Percentiles rank a stretch among this genome's conserved stretches.
Evolutionary conservation across 108 stramenopile genomes (phyloP).

Genomic region (Cyclotella sp.): DNA sequence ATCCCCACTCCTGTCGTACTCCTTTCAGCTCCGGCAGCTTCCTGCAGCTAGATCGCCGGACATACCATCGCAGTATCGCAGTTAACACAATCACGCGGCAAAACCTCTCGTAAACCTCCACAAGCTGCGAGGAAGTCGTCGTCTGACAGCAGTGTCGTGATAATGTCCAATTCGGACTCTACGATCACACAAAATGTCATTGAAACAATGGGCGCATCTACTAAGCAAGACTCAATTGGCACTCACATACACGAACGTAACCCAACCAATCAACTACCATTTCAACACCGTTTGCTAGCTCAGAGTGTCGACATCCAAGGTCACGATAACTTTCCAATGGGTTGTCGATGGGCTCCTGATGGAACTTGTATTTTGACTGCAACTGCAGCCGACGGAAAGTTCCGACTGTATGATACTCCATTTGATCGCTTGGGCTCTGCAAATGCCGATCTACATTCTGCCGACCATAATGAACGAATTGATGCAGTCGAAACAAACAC

Average conservation of each 20-base stretch:
- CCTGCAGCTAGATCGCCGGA: no score
- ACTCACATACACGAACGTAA: neutral
- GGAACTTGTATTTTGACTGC: conserved; percentile 76
- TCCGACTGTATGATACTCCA: conserved; percentile 79
- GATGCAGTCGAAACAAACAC: neutral
- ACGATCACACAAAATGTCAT: neutral
- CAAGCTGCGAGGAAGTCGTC: no score
- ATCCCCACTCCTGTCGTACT: no score
- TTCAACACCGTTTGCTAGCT: conserved; percentile 6
- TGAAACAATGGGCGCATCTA: neutral
- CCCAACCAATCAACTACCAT: neutral
- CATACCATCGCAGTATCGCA: no score
- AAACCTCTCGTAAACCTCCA: no score
- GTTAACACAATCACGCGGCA: no score
- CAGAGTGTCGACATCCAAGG: conserved; percentile 45
- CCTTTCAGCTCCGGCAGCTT: no score
- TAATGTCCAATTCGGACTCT: neutral
- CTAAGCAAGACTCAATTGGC: neutral
- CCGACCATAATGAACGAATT: neutral
- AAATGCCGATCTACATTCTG: conserved; percentile 2
- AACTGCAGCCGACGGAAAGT: conserved; percentile 53
- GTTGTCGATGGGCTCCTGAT: conserved; percentile 81
- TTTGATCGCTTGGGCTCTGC: conserved; percentile 20
- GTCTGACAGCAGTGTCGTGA: no score
- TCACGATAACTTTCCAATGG: conserved; percentile 66